Base-by-base conservation (phyloP, 331 rosid genomes). In the Stylosanthes scabra region DNA sequence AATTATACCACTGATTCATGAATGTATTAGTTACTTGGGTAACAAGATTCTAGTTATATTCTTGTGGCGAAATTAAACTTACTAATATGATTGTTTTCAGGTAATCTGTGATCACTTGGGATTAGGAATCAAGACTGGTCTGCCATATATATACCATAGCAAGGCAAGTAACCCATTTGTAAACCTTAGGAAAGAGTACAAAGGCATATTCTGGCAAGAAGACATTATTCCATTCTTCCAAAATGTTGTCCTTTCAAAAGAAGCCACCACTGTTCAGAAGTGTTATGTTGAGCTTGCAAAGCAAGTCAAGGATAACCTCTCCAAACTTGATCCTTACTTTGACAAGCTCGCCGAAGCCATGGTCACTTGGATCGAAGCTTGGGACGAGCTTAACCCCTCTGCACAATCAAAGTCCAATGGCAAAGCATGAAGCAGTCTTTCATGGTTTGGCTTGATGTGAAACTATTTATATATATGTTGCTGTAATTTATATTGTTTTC, bases 121-220 rank as follows among this genome's bases (percentile, higher is more conserved):
- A 71, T 66, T 79, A 51, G 86, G 86, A 66, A 71, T 83, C 76
- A 83, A 83, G 72, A 83, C 86, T 5, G 86, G 86, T 37, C 73
- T 83, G 25, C 86, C 86, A 1, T 83, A 83, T 25, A 83, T 83
- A 44, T 83, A 65, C 34, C 86, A 83, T 76, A 83, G 86, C 81
- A 83, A 83, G 84, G 87, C 87, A 3, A 83, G 87, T 54, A 83
- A 83, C 40, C 87, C 87, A 62, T 83, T 83, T 72, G 87, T 83
- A 2, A 83, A 83, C 71, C 27, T 83, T 71, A 83, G 64, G 84
- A 83, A 83, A 58, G 87, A 83, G 75, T 83, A 80, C 87, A 83
- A 83, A 45, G 87, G 87, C 41, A 83, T 83, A 31, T 83, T 83
- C 78, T 80, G 87, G 87, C 87, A 83, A 82, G 84, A 83, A 72